Evolutionary conservation across 306 rosid species (phyloP), one percentile per base, ranked within the genome.

Genomic region (Carpinus viminea): DNA sequence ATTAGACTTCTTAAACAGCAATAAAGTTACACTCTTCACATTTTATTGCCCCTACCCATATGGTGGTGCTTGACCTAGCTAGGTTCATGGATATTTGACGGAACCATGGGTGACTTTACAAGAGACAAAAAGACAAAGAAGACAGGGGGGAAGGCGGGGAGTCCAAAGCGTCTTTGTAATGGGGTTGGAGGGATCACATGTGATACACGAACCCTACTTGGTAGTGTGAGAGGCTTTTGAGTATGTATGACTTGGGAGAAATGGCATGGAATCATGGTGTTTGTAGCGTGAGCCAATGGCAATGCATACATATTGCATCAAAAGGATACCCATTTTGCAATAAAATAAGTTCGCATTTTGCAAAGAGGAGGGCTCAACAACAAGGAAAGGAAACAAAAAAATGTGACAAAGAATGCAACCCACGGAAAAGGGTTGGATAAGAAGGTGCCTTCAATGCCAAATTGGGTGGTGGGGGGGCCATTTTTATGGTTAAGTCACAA

Each of bases 261-360:
- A 82, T 62, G 82, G 88, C 84, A 84, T 73, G 86, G 92, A 80
- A 87, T 83, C 86, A 83, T 81, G 79, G 86, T 80, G 84, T 82
- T 80, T 80, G 76, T 87, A 76, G 86, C 85, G 85, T 86, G 87
- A 86, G 81, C 87, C 72, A 55, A 73, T 73, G 86, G 89, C 79
- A 87, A 84, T 74, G 81, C 83, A 78, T 75, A 47, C 83, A 48
- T 74, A 41, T 78, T 70, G 80, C 85, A 65, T 79, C 62, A 76
- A 79, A 84, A 86, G 69, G 83, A 82, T 55, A 69, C n/a, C 73
- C 74, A 48, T 50, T 36, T 46, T n/a, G 26, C 79, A 79, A 74
- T 79, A 78, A 73, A 83, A 70, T 80, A 52, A 52, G 66, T 70
- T 71, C 36, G 8, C 5, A 41, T 5, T 41, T 41, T 9, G 52